phyloP scores from a whole-genome alignment of 1,284 basidiomycete genomes.

The Ganoderma leucocontextum region DNA sequence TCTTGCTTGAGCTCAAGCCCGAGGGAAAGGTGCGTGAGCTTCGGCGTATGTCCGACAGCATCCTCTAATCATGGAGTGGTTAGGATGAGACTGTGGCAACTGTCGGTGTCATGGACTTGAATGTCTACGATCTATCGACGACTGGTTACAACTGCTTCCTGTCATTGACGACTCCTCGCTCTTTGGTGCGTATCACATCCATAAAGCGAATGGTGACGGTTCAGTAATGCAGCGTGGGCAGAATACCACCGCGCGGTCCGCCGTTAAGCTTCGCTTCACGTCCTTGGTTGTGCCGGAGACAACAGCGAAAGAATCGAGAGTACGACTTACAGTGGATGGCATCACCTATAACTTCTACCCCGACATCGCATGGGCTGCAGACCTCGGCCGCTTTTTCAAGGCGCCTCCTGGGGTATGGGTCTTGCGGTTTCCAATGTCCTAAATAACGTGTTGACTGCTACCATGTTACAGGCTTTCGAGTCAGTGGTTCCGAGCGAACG shows the following conservation, averaged over 20 bases:
- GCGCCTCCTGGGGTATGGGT: slow-evolving; percentile 83
- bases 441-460: background rate
- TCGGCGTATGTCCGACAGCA: background rate
- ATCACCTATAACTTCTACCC: slow-evolving; percentile 73
- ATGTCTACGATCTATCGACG: slow-evolving; percentile 55
- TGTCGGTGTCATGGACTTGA: slow-evolving; percentile 68
- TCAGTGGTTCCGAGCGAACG: slow-evolving; percentile 92
- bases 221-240: slow-evolving; percentile 35
- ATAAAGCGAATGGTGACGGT: background rate
- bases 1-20: slow-evolving; percentile 71
- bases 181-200: slow-evolving; percentile 54
- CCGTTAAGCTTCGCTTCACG: slow-evolving; percentile 74
- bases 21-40: slow-evolving; percentile 66
- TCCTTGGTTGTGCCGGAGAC: slow-evolving; percentile 73
- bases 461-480: slow-evolving; percentile 78
- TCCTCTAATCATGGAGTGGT: background rate
- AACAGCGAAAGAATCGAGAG: slow-evolving; percentile 80
- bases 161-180: slow-evolving; percentile 57
- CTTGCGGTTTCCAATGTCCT: background rate
- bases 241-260: slow-evolving; percentile 55
- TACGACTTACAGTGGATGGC: slow-evolving; percentile 72
- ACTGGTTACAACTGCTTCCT: slow-evolving; percentile 53
- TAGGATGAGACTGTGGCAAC: slow-evolving; percentile 79
- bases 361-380: slow-evolving; percentile 71
- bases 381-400: slow-evolving; percentile 76